Conservation (phyloP, 108 stramenopile genomes). For the Stephanodiscus triporus region DNA sequence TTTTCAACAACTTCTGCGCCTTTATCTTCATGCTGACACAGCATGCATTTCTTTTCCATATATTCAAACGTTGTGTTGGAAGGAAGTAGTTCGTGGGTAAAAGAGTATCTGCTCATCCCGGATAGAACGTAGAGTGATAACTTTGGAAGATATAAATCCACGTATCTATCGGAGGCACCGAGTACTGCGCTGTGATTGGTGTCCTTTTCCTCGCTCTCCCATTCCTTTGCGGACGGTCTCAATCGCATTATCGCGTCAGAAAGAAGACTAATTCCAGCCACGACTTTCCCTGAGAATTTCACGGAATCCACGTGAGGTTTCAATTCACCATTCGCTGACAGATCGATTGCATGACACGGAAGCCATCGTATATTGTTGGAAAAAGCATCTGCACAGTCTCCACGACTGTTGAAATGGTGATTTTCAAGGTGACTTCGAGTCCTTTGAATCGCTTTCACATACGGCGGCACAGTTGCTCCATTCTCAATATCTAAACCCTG, state of each 20-base stretch:
- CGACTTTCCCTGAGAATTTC: conserved; percentile 86
- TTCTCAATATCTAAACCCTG: background rate
- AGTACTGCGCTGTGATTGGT: background rate
- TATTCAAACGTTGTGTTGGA: conserved; percentile 54
- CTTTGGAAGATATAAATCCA: conserved; percentile 78
- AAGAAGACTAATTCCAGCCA: conserved; percentile 86
- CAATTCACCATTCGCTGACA: conserved; percentile 71
- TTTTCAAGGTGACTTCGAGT: conserved; percentile 54
- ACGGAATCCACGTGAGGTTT: conserved; percentile 90
- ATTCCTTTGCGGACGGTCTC: conserved; percentile 47
- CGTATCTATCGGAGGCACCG: conserved; percentile 33
- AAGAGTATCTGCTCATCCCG: conserved; percentile 68
- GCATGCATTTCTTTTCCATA: too few relatives aligned
- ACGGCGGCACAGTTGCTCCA: conserved; percentile 10
- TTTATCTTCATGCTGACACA: background rate
- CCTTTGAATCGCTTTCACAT: conserved; percentile 38
- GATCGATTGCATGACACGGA: conserved; percentile 88
- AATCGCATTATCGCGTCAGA: conserved; percentile 77
- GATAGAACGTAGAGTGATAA: conserved; percentile 74
- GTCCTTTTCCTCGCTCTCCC: conserved; percentile 29
- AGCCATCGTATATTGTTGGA: conserved; percentile 56
- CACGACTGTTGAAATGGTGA: conserved; percentile 45
- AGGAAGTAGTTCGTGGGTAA: conserved; percentile 75
- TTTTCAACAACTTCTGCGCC: background rate
- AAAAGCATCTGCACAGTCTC: background rate